phyloP scores from a whole-genome alignment of 805 yeast species.

The Candida lessepsii region DNA sequence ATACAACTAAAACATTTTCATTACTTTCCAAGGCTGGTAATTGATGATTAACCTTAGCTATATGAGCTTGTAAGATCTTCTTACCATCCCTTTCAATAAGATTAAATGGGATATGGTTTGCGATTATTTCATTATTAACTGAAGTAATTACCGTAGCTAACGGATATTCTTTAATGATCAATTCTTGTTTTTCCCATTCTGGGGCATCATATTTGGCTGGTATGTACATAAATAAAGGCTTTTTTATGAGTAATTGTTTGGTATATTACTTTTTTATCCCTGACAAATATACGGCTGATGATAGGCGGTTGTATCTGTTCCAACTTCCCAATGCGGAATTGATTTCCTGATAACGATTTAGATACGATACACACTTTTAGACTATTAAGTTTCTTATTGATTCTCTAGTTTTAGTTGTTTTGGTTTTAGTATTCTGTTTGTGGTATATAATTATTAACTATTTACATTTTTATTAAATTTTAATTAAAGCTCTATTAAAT shows the following conservation, averaged over 20 bases:
- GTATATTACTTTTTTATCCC: background rate
- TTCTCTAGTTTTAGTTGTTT: no score
- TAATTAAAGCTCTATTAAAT: no score
- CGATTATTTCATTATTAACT: slow-evolving; percentile 36
- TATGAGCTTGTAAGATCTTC: slow-evolving; percentile 50
- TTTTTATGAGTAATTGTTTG: no score
- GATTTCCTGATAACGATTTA: slow-evolving; percentile 2
- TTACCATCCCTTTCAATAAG: slow-evolving; percentile 36
- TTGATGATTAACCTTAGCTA: slow-evolving; percentile 54
- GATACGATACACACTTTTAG: no score
- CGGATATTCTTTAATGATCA: slow-evolving; percentile 48
- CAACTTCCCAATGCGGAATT: slow-evolving; percentile 4
- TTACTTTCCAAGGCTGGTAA: slow-evolving; percentile 36
- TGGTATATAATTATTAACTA: no score
- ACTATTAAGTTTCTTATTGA: no score
- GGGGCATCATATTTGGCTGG: slow-evolving; percentile 31
- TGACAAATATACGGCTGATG: background rate
- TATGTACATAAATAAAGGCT: slow-evolving; percentile 33
- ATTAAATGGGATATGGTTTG: slow-evolving; percentile 58
- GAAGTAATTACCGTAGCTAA: slow-evolving; percentile 50
- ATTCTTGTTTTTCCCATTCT: slow-evolving; percentile 36
- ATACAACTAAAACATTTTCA: slow-evolving; percentile 48
- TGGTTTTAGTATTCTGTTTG: no score
- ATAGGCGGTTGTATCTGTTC: slow-evolving; percentile 1
- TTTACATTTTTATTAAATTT: no score